These are phyloP conservation scores for Trifolium repens DNA, from an alignment of 306 rosid species.

Conservation along the genomic window DNA sequence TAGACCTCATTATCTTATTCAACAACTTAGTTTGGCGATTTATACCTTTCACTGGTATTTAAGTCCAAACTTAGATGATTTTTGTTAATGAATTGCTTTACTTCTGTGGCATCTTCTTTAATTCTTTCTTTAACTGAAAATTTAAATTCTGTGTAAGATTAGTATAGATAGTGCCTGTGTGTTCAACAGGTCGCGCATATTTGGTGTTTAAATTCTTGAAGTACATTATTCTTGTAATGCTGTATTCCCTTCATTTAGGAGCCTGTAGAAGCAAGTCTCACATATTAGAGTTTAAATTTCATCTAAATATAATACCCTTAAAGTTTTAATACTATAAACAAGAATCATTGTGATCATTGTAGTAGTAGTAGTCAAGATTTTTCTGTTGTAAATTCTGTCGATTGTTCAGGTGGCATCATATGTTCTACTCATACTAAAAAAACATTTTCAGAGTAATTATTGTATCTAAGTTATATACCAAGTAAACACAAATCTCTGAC, in stretches of 20 bases:
- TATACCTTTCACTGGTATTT: not conserved
- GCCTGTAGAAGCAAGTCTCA: not conserved
- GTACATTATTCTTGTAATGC: not conserved
- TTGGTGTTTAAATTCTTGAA: not conserved
- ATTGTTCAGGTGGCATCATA: not conserved
- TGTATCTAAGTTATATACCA: slow-evolving; percentile 4
- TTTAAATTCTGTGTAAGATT: not conserved
- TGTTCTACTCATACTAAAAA: slow-evolving; percentile 1
- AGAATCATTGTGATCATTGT: slow-evolving; percentile 3
- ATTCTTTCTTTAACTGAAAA: not conserved
- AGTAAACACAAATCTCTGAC: slow-evolving; percentile 13
- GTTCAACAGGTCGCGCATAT: not conserved
- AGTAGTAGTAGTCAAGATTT: not conserved
- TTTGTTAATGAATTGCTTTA: not conserved
- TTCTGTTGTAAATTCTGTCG: not conserved
- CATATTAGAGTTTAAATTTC: not conserved
- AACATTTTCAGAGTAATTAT: not conserved
- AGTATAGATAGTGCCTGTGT: not conserved
- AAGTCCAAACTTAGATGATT: not conserved
- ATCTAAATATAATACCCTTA: not conserved
- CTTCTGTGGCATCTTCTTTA: not conserved
- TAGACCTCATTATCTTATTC: not conserved
- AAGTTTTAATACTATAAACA: not conserved
- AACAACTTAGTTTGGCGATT: not conserved
- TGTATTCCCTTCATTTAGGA: not conserved